Base-by-base conservation (phyloP, 2,329 filamentous ascomycete species). In the Nakataea oryzae region DNA sequence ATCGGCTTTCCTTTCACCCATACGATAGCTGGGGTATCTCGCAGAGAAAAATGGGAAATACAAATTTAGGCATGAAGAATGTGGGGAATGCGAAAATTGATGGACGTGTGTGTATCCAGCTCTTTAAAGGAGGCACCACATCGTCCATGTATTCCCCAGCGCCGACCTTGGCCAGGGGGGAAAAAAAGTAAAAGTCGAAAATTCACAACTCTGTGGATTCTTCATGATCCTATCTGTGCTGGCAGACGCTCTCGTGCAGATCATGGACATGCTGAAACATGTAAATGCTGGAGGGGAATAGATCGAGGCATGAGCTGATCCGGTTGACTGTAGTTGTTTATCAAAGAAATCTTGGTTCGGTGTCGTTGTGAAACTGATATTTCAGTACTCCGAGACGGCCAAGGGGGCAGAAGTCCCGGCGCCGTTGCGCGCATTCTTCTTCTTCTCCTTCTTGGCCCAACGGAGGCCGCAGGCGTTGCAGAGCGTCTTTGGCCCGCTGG, bases 381-480 rank as follows among this genome's bases (percentile, higher is more conserved):
- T 50, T 50, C 41, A 50, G 7, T 50, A 11, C 17, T 50, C 54
- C 17, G 54, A 24, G 17, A 54, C 60, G 13, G 29, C 29, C 3
- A 47, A 21, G 26, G 32, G 59, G 11, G 41, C 8, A n/a, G 41
- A 17, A 9, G 41, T n/a, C 17, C 55, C 65, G 34, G 62, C 69
- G 27, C 68, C 67, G 62, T 67, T 71, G 60, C 72, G 76, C 1
- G 54, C 29, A 12, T 61, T 61, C 61, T 71, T 74, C 71, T 91
- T 93, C 80, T 95, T 95, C 71, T 95, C 90, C 71, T 90, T 92
- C 83, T 90, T 86, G 21, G 86, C 86, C 86, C 86, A 89, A 61
- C 86, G 79, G 32, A 89, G 76, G 50, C 93, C 93, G 72, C 93
- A 97, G 9, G 93, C 93, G 76, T 97, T 97, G 75, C 93, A 97